These are phyloP conservation scores for Xylaria polymorpha DNA, from an alignment of 2,329 filamentous ascomycete genomes.

Conservation along the genomic window DNA sequence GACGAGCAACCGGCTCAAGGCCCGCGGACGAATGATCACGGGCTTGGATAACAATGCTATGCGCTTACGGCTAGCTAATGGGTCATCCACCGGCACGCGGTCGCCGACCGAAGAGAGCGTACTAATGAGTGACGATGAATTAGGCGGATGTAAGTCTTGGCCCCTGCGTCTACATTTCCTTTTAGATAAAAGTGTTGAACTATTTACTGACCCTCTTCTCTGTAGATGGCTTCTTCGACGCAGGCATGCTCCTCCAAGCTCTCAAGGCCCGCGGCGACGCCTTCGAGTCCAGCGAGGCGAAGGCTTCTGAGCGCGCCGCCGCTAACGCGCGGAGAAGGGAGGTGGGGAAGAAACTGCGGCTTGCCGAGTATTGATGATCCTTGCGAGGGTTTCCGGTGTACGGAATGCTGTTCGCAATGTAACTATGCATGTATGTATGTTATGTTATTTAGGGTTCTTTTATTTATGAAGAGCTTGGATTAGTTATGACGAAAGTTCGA, in stretches of 20 bases:
- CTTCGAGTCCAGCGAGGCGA: slow-evolving; percentile 62
- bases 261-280: slow-evolving; percentile 77
- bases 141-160: slow-evolving; percentile 87
- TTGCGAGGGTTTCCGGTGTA: neutral
- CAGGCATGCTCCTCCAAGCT: slow-evolving; percentile 91
- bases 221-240: slow-evolving; percentile 95
- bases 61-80: slow-evolving; percentile 50
- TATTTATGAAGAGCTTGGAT: slow-evolving; percentile 3
- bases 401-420: neutral
- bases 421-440: neutral
- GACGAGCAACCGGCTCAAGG: slow-evolving; percentile 68
- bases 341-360: slow-evolving; percentile 77
- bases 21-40: slow-evolving; percentile 77
- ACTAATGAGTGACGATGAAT: slow-evolving; percentile 81
- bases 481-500: slow-evolving; percentile 13
- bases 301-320: slow-evolving; percentile 68
- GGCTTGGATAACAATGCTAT: slow-evolving; percentile 58
- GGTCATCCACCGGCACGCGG: slow-evolving; percentile 62
- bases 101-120: slow-evolving; percentile 76
- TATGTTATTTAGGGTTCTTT: slow-evolving; percentile 20
- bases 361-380: slow-evolving; percentile 71
- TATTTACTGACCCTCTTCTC: slow-evolving; percentile 5
- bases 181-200: too few species aligned
- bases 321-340: slow-evolving; percentile 71
- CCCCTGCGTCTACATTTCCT: neutral